phyloP scores from a whole-genome alignment of 2,329 filamentous ascomycete species.

The Verticillium dahliae region DNA sequence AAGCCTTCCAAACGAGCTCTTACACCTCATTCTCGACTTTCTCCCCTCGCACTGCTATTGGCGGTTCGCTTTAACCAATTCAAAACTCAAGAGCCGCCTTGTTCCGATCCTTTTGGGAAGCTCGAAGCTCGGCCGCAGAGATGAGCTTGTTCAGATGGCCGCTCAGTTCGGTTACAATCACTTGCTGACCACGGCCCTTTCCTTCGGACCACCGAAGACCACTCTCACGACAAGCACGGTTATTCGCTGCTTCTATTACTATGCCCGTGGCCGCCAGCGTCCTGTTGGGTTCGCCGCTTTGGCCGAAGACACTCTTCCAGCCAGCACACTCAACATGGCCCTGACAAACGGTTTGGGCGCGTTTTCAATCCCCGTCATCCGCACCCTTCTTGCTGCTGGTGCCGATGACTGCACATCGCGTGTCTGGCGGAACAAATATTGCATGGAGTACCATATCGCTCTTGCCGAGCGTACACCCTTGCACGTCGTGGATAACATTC shows the following conservation, averaged over 20 bases:
- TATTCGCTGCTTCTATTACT: not conserved
- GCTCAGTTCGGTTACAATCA: no score
- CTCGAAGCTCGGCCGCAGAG: no score
- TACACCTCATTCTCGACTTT: no score
- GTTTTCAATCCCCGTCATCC: not conserved
- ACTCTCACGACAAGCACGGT: no score
- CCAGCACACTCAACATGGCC: not conserved
- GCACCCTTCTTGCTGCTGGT: not conserved
- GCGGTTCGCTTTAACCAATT: no score
- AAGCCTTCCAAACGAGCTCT: no score
- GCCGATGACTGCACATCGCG: not conserved
- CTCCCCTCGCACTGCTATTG: no score
- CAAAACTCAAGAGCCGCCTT: no score
- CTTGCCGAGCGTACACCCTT: not conserved
- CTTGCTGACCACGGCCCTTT: no score
- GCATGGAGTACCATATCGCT: not conserved
- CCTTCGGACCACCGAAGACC: no score
- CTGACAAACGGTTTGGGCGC: not conserved
- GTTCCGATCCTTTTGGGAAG: no score
- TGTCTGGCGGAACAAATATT: not conserved
- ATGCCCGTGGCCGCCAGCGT: not conserved
- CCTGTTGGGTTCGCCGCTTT: not conserved
- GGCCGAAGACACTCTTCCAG: not conserved
- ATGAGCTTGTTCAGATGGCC: no score
- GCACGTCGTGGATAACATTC: not conserved